A percentile compares a stretch with the other conserved stretches of the same genome.
Evolutionary conservation across 2,329 filamentous ascomycete genomes (phyloP).

Genomic region (Apiospora saccharicola): DNA sequence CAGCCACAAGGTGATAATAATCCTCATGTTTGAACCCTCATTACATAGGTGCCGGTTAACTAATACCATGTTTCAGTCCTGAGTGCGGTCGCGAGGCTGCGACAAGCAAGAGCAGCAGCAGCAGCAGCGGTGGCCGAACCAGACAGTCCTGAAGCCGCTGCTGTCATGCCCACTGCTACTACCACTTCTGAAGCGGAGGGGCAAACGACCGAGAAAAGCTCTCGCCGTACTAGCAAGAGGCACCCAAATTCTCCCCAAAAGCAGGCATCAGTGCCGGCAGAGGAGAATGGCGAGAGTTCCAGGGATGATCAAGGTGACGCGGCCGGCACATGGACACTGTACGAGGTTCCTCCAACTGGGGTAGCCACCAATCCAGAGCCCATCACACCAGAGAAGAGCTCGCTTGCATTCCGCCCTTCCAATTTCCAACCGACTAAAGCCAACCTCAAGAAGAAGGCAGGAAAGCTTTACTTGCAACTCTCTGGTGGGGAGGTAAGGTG

Average conservation of each 20-base stretch:
- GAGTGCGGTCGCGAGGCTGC: constrained; percentile 55
- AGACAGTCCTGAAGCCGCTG: neutral
- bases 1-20: constrained; percentile 42
- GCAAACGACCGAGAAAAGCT: neutral
- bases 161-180: neutral
- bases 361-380: neutral
- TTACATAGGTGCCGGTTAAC: neutral
- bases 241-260: neutral
- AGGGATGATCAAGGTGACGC: neutral
- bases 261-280: neutral
- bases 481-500: constrained; percentile 40
- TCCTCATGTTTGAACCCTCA: neutral
- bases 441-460: constrained; percentile 36
- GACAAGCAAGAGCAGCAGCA: constrained; percentile 39
- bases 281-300: neutral
- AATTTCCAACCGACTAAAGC: constrained; percentile 39
- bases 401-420: constrained; percentile 35
- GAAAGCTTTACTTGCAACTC: constrained; percentile 36
- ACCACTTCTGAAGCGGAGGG: constrained; percentile 11
- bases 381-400: neutral
- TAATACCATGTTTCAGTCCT: constrained; percentile 40
- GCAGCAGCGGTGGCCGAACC: neutral
- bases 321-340: no score
- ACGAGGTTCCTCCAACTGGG: constrained; percentile 28
- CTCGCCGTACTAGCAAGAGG: neutral